Evolutionary conservation across 495 filamentous ascomycete species (phyloP).

Genomic region (Penicillium turbatum): DNA sequence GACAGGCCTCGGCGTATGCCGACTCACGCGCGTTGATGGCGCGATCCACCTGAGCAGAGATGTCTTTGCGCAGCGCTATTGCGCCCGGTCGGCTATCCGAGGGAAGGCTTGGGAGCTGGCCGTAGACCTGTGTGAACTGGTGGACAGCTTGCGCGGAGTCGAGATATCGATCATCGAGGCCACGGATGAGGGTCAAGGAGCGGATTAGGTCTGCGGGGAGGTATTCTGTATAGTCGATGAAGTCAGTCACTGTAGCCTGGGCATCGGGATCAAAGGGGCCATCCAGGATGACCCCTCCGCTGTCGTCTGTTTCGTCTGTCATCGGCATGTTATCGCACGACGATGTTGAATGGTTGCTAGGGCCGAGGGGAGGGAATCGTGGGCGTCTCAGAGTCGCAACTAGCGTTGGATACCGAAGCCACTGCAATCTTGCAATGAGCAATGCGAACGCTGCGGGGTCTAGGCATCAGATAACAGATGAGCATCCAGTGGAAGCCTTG

Average conservation of each 20-base stretch:
- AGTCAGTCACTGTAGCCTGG: constrained; percentile 91
- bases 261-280: constrained; percentile 75
- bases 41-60: constrained; percentile 69
- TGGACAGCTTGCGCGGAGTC: constrained; percentile 64
- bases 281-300: constrained; percentile 46
- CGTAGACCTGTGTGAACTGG: constrained; percentile 69
- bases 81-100: constrained; percentile 49
- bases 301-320: constrained; percentile 40
- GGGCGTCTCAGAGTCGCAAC: background rate
- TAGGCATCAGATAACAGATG: background rate
- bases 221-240: constrained; percentile 94
- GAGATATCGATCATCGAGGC: constrained; percentile 70
- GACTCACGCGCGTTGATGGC: constrained; percentile 73
- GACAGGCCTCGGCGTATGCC: constrained; percentile 74
- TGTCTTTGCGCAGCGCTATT: constrained; percentile 63
- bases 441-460: background rate
- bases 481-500: background rate
- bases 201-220: constrained; percentile 89
- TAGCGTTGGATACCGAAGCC: too few species aligned
- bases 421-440: background rate
- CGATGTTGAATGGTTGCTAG: background rate
- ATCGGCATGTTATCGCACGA: constrained; percentile 20
- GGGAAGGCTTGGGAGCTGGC: constrained; percentile 59
- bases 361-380: background rate
- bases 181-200: constrained; percentile 80